These are phyloP conservation scores for Tinospora cordifolia DNA, from an alignment of 164 flowering plant genomes.

Conservation along the genomic window DNA sequence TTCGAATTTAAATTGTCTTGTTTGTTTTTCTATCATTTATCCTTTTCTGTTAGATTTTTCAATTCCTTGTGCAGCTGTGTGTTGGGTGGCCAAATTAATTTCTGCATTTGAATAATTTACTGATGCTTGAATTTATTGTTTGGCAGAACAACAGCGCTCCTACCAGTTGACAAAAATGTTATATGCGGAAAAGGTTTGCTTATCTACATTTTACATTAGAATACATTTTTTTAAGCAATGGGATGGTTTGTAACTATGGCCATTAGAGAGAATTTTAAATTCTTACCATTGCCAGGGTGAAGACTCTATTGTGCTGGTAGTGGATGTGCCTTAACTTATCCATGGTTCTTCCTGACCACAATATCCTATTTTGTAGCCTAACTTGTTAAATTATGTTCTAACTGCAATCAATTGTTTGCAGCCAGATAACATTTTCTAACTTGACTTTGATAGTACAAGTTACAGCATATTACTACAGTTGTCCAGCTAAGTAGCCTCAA, in stretches of 20 bases:
- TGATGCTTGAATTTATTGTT: conserved; percentile 11
- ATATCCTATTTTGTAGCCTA: no score
- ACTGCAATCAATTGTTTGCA: not conserved
- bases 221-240: not conserved
- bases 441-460: not conserved
- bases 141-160: conserved; percentile 40
- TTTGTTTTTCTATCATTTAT: not conserved
- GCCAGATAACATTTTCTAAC: not conserved
- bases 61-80: not conserved
- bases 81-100: not conserved
- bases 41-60: not conserved
- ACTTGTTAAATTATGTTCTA: not conserved
- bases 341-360: not conserved
- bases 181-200: conserved; percentile 50
- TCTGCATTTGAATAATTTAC: conserved; percentile 10
- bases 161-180: conserved; percentile 29
- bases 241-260: not conserved
- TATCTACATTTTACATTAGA: not conserved
- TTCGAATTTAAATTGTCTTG: not conserved
- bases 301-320: not conserved
- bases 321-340: not conserved
- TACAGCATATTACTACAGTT: not conserved
- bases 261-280: not conserved
- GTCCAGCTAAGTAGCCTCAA: not conserved
- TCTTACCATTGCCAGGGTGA: not conserved